These are phyloP conservation scores for Aspergillus sp. DNA, from an alignment of 2,329 filamentous ascomycete species.

Conservation along the genomic window DNA sequence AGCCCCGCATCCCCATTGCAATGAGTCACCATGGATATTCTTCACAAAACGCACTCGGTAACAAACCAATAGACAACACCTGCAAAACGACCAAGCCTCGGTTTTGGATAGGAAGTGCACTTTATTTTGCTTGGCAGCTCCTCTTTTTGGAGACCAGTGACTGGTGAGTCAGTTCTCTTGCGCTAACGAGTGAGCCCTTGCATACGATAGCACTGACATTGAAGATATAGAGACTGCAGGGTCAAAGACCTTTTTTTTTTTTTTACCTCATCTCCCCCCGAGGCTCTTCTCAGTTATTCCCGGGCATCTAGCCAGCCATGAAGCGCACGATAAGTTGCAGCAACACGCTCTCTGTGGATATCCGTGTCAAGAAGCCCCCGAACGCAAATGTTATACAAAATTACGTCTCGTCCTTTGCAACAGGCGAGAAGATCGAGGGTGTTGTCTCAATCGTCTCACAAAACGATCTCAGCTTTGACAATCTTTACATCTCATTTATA, in stretches of 20 bases:
- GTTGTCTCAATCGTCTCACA: slow-evolving; percentile 3
- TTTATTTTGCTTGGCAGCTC: background rate
- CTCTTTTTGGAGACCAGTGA: background rate
- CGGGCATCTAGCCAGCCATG: background rate
- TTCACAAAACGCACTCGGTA: too few species aligned
- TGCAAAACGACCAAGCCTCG: background rate
- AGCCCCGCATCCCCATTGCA: too few species aligned
- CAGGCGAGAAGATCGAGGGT: slow-evolving; percentile 12
- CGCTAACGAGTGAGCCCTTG: too few species aligned
- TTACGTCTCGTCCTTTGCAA: slow-evolving; percentile 6
- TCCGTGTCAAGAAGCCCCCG: background rate
- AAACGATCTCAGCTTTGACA: slow-evolving; percentile 4
- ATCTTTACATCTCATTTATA: slow-evolving; percentile 8
- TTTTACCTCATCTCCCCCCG: background rate
- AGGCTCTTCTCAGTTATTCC: background rate
- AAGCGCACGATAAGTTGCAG: background rate
- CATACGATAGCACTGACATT: background rate
- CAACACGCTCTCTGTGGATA: background rate
- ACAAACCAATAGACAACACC: too few species aligned
- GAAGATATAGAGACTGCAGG: background rate
- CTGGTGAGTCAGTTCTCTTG: background rate
- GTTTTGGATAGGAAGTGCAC: background rate
- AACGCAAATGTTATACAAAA: background rate
- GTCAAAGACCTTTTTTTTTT: background rate
- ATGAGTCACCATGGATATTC: too few species aligned